These are phyloP conservation scores for Hemileccinum rubropunctum DNA, from an alignment of 768 basidiomycete genomes.

Conservation along the genomic window DNA sequence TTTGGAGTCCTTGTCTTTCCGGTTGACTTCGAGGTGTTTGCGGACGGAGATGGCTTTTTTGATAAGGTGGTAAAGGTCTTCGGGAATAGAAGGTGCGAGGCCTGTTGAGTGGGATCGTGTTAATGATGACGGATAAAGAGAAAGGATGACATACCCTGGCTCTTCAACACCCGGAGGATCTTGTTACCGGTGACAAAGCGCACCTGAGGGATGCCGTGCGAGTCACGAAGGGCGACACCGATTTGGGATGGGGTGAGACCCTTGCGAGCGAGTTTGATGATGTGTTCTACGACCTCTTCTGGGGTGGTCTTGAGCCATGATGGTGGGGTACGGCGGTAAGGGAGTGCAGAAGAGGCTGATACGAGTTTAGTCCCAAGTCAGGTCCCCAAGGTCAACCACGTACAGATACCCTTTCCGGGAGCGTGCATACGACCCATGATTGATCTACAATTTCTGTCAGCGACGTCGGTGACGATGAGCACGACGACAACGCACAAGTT, in stretches of 20 bases:
- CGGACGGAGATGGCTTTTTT: conserved; percentile 99
- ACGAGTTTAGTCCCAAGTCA: conserved; percentile 36
- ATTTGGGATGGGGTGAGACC: conserved; percentile 98
- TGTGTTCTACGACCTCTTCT: conserved; percentile 94
- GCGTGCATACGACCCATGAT: conserved; percentile 99
- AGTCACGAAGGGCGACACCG: conserved; percentile 96
- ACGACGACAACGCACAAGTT: conserved; percentile 37
- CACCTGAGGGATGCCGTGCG: conserved; percentile 97
- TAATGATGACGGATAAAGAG: neutral
- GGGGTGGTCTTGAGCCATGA: conserved; percentile 96
- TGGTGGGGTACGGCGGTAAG: conserved; percentile 93
- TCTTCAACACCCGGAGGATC: conserved; percentile 97
- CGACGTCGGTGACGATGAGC: conserved; percentile 4
- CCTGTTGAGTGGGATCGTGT: conserved; percentile 48
- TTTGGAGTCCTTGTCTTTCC: conserved; percentile 98
- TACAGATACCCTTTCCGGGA: conserved; percentile 99
- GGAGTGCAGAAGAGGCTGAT: conserved; percentile 82
- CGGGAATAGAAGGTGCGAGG: conserved; percentile 95
- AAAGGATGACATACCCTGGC: conserved; percentile 63
- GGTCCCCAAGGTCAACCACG: conserved; percentile 31
- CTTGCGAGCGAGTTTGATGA: conserved; percentile 96
- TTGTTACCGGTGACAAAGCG: conserved; percentile 99
- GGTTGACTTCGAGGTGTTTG: conserved; percentile 97
- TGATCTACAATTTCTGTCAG: conserved; percentile 31
- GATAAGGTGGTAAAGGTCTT: conserved; percentile 99